These are phyloP conservation scores for Neonothopanus nambi DNA, from an alignment of 1,284 basidiomycete species.

Conservation along the genomic window DNA sequence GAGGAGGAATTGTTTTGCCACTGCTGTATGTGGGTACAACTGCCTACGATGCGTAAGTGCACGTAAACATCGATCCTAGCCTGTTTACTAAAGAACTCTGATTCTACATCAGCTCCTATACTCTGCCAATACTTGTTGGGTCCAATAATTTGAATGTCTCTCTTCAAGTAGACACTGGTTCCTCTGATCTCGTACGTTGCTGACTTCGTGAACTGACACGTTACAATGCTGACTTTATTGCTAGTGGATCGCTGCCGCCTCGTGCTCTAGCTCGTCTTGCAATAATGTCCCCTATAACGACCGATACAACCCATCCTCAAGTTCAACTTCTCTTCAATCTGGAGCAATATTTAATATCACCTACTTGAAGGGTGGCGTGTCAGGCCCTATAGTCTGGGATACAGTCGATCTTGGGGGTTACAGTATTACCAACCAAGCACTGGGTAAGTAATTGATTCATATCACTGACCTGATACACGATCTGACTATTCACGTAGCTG, in stretches of 20 bases:
- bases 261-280: conserved; percentile 52
- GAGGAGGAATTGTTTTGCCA: conserved; percentile 51
- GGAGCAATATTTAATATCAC: conserved; percentile 44
- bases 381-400: conserved; percentile 70
- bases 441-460: conserved; percentile 38
- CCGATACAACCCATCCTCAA: conserved; percentile 51
- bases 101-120: conserved; percentile 41
- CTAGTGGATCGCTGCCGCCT: conserved; percentile 65
- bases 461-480: not conserved
- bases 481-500: conserved; percentile 39
- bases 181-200: conserved; percentile 65
- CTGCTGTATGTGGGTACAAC: conserved; percentile 51
- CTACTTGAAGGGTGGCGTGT: conserved; percentile 59
- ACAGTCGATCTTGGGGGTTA: conserved; percentile 58
- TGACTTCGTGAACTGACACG: conserved; percentile 5
- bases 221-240: conserved; percentile 2
- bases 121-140: conserved; percentile 56
- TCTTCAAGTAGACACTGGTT: conserved; percentile 74
- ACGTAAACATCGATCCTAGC: conserved; percentile 5
- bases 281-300: conserved; percentile 36
- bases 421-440: conserved; percentile 57
- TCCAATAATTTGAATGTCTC: conserved; percentile 46
- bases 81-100: not conserved
- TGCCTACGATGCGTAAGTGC: conserved; percentile 54
- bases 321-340: conserved; percentile 36